Evolutionary conservation across 2,329 filamentous ascomycete species (phyloP), one percentile per base, ranked within the genome.

Genomic region (Penicillium sclerotigenum): DNA sequence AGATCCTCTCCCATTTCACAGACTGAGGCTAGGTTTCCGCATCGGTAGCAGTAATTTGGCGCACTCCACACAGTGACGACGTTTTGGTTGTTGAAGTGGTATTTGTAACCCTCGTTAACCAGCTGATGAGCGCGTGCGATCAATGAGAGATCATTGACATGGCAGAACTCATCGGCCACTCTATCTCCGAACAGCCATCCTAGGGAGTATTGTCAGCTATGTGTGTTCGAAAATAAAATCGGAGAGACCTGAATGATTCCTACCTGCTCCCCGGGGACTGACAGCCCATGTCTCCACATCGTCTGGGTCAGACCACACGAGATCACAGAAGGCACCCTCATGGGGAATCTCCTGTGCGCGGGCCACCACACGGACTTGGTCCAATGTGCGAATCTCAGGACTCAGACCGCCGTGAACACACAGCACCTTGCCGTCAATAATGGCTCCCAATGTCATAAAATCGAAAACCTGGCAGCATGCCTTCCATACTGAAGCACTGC

Each of bases 391-490:
- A 28, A 54, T 54, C 24, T 54, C 52, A 31, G 52, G 52, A n/a
- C 52, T 54, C n/a, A 54, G 29, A 29, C 52, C 87, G 59, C 87
- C 87, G 66, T 90, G 87, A 26, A 90, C 83, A 71, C 87, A 90
- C 61, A 90, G 81, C 51, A 90, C 86, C 69, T 87, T 86, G 67
- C 87, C 87, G 67, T 90, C 87, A 62, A 90, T 87, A 62, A 96
- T 86, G 45, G 92, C 92, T 50, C 90, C 91, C 5, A 97, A 84
- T 5, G 92, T 91, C 22, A 99, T 85, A 73, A 97, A 97, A 77
- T 99, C 93, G 71, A 99, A 99, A 4, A 97, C 89, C 68, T 99
- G 94, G 76, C 92, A 97, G 79, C 92, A 99, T 71, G 97, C 93
- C 52, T 90, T 84, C 93, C 93, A 97, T 1, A 97, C 93, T 67